Conservation (phyloP, 768 basidiomycete genomes). For the Suillus spraguei region DNA sequence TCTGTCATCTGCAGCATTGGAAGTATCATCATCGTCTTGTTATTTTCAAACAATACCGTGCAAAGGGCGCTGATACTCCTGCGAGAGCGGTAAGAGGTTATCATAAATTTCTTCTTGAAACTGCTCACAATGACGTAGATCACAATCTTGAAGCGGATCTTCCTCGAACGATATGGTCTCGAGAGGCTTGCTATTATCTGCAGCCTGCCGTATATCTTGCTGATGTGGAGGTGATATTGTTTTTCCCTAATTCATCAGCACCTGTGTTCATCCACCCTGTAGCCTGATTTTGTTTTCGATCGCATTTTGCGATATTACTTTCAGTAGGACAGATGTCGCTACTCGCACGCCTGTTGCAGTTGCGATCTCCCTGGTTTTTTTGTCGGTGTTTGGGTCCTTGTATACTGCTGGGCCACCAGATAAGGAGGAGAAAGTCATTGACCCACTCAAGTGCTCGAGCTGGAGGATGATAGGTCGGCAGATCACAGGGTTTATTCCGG, state of each 20-base stretch:
- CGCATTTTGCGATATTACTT: slow-evolving; percentile 34
- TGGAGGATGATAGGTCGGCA: neutral
- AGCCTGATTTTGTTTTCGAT: slow-evolving; percentile 39
- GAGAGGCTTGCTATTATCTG: slow-evolving; percentile 43
- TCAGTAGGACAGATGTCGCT: slow-evolving; percentile 24
- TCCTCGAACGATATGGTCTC: slow-evolving; percentile 27
- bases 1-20: slow-evolving; percentile 32
- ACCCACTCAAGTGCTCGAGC: neutral
- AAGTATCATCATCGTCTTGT: slow-evolving; percentile 31
- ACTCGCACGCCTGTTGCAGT: slow-evolving; percentile 31
- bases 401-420: slow-evolving; percentile 23
- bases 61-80: slow-evolving; percentile 34
- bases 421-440: slow-evolving; percentile 17
- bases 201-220: slow-evolving; percentile 41
- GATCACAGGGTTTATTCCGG: slow-evolving; percentile 1
- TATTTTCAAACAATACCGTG: slow-evolving; percentile 36
- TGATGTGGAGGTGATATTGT: slow-evolving; percentile 41
- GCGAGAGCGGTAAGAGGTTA: slow-evolving; percentile 25
- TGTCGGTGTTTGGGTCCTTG: slow-evolving; percentile 33
- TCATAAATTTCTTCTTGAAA: neutral
- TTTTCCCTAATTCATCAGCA: neutral
- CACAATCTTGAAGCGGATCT: slow-evolving; percentile 28
- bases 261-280: neutral
- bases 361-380: slow-evolving; percentile 18
- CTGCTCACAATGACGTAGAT: slow-evolving; percentile 21